Base-by-base conservation (phyloP, 2,329 filamentous ascomycete genomes). In the Colletotrichum lupini region DNA sequence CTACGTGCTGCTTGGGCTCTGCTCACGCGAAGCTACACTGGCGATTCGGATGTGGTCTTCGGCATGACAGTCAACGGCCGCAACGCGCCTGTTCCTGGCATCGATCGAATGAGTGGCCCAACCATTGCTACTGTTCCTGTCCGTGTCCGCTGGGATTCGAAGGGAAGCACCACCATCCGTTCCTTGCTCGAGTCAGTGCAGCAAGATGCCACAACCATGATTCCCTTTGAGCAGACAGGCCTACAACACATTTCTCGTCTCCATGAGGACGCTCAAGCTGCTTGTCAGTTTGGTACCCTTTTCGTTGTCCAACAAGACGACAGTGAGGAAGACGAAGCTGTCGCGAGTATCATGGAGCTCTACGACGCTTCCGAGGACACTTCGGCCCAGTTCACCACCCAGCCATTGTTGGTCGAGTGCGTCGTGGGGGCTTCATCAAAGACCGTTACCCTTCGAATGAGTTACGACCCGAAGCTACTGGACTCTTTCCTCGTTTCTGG, bases 1-100 rank as follows among this genome's bases (percentile, higher is more conserved):
- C 60, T 79, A 19, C 74, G 78, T 8, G 76, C 78, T 0, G 76
- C 79, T 6, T 77, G 77, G 75, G 72, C 77, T 1, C 63, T 87
- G 11, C 77, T 84, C 2, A 78, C 82, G 1, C 80, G 80, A 0
- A 74, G 81, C 3, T 84, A 85, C 62, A 79, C 83, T 76, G 80
- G 55, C 74, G 80, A 72, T 35, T 30, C 57, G 24, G 63, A 66
- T 49, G 70, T 80, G 1, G 59, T 76, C 1, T 85, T 81, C 55
- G 79, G 78, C 4, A 73, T 71, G 16, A 77, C 77, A 0, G 62
- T 79, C 4, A 78, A 77, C 3, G 80, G 81, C 19, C 78, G 81
- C 2, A 72, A 78, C 16, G 76, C 77, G 5, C 70, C 76, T 7
- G 70, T 82, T 5, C 28, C 57, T 12, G 78, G 76, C 19, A 74